Evolutionary conservation across 345 rosid genomes (phyloP), one percentile per base, ranked within the genome.

Genomic region (sweet orange (Citrus sinensis)): DNA sequence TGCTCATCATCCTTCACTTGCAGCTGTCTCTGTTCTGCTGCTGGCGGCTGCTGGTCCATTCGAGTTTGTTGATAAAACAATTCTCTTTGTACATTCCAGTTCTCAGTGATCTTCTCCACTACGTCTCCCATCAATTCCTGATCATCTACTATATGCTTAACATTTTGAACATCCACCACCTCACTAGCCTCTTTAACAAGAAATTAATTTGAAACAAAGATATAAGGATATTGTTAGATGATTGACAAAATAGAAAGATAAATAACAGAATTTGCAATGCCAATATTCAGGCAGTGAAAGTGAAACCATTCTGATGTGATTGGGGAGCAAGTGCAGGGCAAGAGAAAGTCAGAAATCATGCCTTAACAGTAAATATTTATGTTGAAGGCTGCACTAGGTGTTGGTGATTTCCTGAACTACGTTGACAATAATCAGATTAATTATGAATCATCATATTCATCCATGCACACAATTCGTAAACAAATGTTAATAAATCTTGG

Each of bases 91-190:
- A 10, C 78, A 77, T 85, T 85, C 97, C 97, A 96, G 59, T 85
- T 77, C 79, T 82, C 97, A 49, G 76, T 73, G 51, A 88, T 58
- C 70, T 80, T 88, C 80, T 75, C 90, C 82, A 88, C 51, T 76
- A 37, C 80, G 51, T 87, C 88, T 35, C 89, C 90, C 40, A 89
- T 40, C 55, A 73, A 73, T 73, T 84, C 86, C 82, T 82, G 83
- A 55, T 85, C 89, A 39, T 83, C 83, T 17, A 88, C 62, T 83
- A 93, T 87, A 83, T 92, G 94, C 81, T 80, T 82, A 79, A 95
- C 84, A 82, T 88, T 81, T 67, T 85, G 84, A 40, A 89, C 80
- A 60, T 89, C 87, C 59, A 87, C 89, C 78, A 79, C 83, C 67
- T 75, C 58, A 22, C 86, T 75, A 32, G 91, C 92, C 83, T 80